Base-by-base conservation (phyloP, 225 moss, liverwort and hornwort genomes). In the Asterella californica region DNA sequence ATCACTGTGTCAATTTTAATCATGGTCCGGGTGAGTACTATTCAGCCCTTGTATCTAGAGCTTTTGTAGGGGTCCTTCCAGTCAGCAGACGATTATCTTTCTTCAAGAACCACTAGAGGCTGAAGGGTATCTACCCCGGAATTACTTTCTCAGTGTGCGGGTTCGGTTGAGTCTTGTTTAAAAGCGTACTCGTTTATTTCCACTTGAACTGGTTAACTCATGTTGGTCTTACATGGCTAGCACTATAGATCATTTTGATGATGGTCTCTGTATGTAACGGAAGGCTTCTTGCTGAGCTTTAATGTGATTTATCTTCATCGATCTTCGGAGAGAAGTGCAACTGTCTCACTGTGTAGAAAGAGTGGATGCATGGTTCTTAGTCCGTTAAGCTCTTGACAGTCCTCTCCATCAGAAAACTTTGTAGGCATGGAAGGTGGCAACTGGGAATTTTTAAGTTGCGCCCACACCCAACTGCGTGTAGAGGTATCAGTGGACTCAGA, bases 31-130 rank as follows among this genome's bases (percentile, higher is more conserved):
- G 54, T 36, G 34, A 59, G 75, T 32, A 59, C 34, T 37, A 22
- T 33, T 75, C 34, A 38, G 54, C 75, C 75, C 73, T 50, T 74
- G 73, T 74, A 74, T 25, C 32, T 76, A 57, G 22, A 76, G 24
- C 76, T 22, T 71, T 38, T 38, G 3, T 54, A 76, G 76, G 55
- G 2, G 15, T 76, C 14, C 76, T 76, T 74, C 52, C n/a, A n/a
- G 50, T 52, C 50, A 74, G 29, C 15, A 74, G 27, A 74, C 27
- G 50, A 53, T 29, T 0, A 71, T 74, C 52, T 52, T 18, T 1
- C 29, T 49, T 74, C 2, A 29, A 53, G 73, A 32, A 30, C 30
- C 73, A 74, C 9, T 46, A 74, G 73, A 74, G 73, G 73, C 73
- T 74, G 30, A 72, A 72, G 52, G 30, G 73, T 52, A 32, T 45